These are phyloP conservation scores for Komagataella pseudopastoris DNA, from an alignment of 805 yeast species.

Conservation along the genomic window DNA sequence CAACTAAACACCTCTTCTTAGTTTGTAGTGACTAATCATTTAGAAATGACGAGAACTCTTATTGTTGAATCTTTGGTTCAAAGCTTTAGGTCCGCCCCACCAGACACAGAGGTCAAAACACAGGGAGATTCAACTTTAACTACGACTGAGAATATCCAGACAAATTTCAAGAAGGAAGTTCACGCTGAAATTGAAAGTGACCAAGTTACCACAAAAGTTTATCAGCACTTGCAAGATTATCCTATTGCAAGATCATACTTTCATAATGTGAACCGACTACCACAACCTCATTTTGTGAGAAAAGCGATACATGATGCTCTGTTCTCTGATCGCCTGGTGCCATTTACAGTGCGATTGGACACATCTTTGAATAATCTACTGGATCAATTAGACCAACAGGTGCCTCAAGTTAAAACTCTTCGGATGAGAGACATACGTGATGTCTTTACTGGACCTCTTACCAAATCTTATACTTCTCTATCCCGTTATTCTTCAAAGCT, in stretches of 20 bases:
- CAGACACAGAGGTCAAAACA: not conserved
- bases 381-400: constrained; percentile 35
- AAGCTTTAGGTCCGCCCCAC: not conserved
- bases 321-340: constrained; percentile 10
- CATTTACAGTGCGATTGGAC: constrained; percentile 24
- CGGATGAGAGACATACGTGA: constrained; percentile 34
- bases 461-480: constrained; percentile 11
- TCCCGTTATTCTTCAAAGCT: not conserved
- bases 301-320: constrained; percentile 11
- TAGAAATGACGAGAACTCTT: not conserved
- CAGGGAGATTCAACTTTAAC: not conserved
- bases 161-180: not conserved
- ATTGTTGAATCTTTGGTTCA: not conserved
- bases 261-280: constrained; percentile 11
- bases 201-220: not conserved
- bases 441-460: constrained; percentile 38
- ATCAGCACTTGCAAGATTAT: constrained; percentile 6
- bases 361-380: constrained; percentile 42
- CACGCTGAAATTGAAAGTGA: not conserved
- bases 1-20: not conserved
- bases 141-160: not conserved
- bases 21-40: not conserved
- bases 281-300: constrained; percentile 13
- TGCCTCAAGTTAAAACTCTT: constrained; percentile 47
- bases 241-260: constrained; percentile 29